Percentiles rank a stretch among this genome's conserved stretches.
Conservation (phyloP, 352 stramenopile species). For the Pythium biforme region DNA sequence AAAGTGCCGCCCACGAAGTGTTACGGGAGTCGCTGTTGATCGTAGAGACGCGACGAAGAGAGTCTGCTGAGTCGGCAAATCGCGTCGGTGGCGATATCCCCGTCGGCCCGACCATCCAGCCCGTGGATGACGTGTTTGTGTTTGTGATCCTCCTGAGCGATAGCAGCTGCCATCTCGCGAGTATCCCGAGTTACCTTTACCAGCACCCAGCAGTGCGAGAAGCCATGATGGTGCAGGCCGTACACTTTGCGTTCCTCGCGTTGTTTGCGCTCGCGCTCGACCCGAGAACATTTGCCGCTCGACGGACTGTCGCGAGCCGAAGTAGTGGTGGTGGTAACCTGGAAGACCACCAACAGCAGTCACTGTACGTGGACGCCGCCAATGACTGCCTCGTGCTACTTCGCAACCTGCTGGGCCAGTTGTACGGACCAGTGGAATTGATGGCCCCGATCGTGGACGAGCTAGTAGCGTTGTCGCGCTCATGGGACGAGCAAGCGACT, state of each 20-base stretch:
- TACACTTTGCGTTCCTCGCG: constrained; percentile 30
- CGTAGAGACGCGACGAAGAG: constrained; percentile 18
- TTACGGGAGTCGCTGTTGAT: constrained; percentile 27
- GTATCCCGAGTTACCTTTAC: constrained; percentile 23
- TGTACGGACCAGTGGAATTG: constrained; percentile 27
- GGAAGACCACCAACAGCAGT: constrained; percentile 21
- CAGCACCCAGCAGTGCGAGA: constrained; percentile 24
- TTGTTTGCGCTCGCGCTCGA: constrained; percentile 26
- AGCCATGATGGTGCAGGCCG: constrained; percentile 32
- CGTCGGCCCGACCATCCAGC: constrained; percentile 10
- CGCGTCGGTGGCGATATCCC: neutral
- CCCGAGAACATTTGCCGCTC: constrained; percentile 20
- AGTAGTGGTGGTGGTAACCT: constrained; percentile 6
- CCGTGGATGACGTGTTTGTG: constrained; percentile 34
- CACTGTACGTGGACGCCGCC: constrained; percentile 26
- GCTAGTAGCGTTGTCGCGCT: constrained; percentile 8
- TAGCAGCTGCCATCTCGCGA: constrained; percentile 29
- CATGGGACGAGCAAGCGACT: neutral
- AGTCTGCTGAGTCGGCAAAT: constrained; percentile 1
- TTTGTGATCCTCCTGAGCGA: constrained; percentile 35
- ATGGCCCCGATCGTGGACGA: constrained; percentile 18
- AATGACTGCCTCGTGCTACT: constrained; percentile 53
- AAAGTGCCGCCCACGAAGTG: constrained; percentile 47
- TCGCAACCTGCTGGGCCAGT: constrained; percentile 39
- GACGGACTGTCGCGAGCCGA: neutral